Base-by-base conservation (phyloP, 345 rosid species). In the Acer yangbiense region DNA sequence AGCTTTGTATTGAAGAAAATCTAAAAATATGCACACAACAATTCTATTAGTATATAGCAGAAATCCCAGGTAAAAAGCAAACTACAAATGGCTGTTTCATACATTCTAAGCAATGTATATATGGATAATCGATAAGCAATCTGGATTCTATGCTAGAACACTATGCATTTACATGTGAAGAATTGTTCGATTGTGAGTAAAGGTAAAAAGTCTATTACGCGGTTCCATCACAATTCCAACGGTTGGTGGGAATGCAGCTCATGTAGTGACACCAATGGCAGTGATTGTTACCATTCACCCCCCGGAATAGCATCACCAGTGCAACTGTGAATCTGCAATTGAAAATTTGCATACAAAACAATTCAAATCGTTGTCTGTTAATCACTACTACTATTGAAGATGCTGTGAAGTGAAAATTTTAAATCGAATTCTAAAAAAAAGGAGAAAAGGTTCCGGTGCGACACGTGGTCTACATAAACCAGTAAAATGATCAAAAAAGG, bases 251-350 rank as follows among this genome's bases (percentile, higher is more conserved):
- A 43, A 96, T 89, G 63, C 99, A 96, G 65, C 90, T 89, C 52
- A 94, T 79, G 81, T 89, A 93, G 78, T 90, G 98, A 81, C 99
- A 95, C 99, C 99, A 93, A 39, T 68, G 87, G 89, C 99, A 96
- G 21, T 63, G 87, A 25, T 94, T 87, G 68, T 85, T 84, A 14
- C 92, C 97, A 23, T 90, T 85, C 80, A 83, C 88, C 81, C 89
- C 95, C 61, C 74, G 80, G 66, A 92, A 90, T 55, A 95, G 85
- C 99, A 89, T 83, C 86, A 90, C 82, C 81, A 89, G 39, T 20
- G 88, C 86, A 35, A 88, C 77, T 0, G 87, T 86, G 10, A 95
- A 89, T 68, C 99, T 93, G 90, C 73, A 70, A 17, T 69, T 20
- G 46, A 58, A 9, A 58, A 58, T 58, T 58, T 18, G 17, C 43